Evolutionary conservation across 2,329 filamentous ascomycete genomes (phyloP), one percentile per base, ranked within the genome.

Genomic region (Penicillium hesseltinei): DNA sequence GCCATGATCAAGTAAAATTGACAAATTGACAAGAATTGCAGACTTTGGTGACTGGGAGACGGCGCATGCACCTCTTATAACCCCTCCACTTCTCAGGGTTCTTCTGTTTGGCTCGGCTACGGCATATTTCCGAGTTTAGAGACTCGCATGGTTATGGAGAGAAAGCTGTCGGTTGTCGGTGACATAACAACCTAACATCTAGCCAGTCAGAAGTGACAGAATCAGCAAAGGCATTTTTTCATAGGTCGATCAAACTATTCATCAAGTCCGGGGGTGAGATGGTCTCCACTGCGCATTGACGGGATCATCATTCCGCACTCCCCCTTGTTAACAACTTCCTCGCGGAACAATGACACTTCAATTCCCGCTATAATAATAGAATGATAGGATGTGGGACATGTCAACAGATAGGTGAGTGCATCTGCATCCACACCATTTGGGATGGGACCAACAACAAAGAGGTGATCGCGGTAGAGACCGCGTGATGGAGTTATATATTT

Each of bases 1-100:
- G 69, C 51, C 71, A 73, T 73, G 43, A n/a, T 53, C 35, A n/a
- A 49, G 25, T 19, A 2, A 5, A 38, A 4, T 25, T 47, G 27
- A n/a, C 23, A 44, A 29, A 4, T 29, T 11, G 27, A 29, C 27
- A 31, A 27, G 3, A 25, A 31, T 19, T 35, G 29, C n/a, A 45
- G 36, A 27, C 17, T 10, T 17, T 36, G 19, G 2, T 19, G 33
- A 27, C 36, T 21, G 56, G 40, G 47, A 54, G 39, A 43, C 46
- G 25, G 25, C 42, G 27, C 11, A 60, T 44, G 50, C 54, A 63
- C 29, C 42, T 50, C 55, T 56, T 56, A 61, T 61, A 61, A 15
- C 57, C 47, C 43, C 17, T 33, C n/a, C 15, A 15, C 9, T 11
- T 31, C 29, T 17, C 50, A 47, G 19, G 13, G 13, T 21, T 13